Evolutionary conservation across 768 basidiomycete genomes (phyloP).

Genomic region (Boletellus emodensis): DNA sequence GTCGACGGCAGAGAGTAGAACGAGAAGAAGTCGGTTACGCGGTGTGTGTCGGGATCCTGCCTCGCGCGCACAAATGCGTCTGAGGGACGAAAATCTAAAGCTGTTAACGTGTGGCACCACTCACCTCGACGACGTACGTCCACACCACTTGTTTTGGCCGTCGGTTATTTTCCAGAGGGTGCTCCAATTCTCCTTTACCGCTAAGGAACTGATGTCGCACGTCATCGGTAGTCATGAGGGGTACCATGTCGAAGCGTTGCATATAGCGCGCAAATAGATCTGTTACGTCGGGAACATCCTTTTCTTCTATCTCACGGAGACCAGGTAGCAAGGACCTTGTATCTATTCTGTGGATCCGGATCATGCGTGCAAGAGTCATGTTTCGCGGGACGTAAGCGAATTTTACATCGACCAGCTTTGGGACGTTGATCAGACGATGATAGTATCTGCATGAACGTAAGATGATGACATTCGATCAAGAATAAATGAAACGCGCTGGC

Average conservation of each 20-base stretch:
- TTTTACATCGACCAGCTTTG: conserved; percentile 85
- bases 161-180: conserved; percentile 33
- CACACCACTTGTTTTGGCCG: conserved; percentile 86
- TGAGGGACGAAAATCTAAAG: not conserved
- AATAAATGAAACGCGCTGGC: conserved; percentile 48
- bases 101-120: conserved; percentile 27
- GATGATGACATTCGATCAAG: not conserved
- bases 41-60: conserved; percentile 76
- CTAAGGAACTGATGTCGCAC: conserved; percentile 84
- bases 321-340: conserved; percentile 50
- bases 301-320: conserved; percentile 83
- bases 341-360: conserved; percentile 68
- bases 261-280: conserved; percentile 75
- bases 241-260: conserved; percentile 80
- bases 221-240: conserved; percentile 73
- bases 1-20: conserved; percentile 97
- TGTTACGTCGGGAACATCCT: conserved; percentile 67
- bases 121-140: conserved; percentile 91
- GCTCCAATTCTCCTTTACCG: conserved; percentile 60
- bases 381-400: conserved; percentile 86
- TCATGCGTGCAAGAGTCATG: conserved; percentile 90
- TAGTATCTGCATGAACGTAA: conserved; percentile 57
- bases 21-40: conserved; percentile 93
- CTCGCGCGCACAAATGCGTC: not conserved
- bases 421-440: conserved; percentile 88